Percentiles rank a stretch among this genome's conserved stretches.
These are phyloP conservation scores for Fusarium tuaranense DNA, from an alignment of 2,329 filamentous ascomycete genomes.

Conservation along the genomic window DNA sequence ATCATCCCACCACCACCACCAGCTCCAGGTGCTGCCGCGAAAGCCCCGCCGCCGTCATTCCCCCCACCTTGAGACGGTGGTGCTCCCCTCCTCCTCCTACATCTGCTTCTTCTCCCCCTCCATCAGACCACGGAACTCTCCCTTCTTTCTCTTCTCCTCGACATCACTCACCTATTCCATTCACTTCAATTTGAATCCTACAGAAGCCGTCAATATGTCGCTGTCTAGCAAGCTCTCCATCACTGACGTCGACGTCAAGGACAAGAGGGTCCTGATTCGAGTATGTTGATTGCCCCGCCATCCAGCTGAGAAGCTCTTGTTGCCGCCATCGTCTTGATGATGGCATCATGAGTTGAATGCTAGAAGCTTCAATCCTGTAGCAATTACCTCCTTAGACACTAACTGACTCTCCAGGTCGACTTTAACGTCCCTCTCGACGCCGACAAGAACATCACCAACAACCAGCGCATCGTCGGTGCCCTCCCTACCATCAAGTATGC, in stretches of 20 bases:
- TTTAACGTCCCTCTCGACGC: constrained; percentile 98
- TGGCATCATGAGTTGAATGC: neutral
- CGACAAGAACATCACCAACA: constrained; percentile 96
- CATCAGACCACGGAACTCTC: constrained; percentile 29
- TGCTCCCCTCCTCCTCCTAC: constrained; percentile 30
- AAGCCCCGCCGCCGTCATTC: constrained; percentile 40
- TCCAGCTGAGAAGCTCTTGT: constrained; percentile 22
- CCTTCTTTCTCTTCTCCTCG: constrained; percentile 35
- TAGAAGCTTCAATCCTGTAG: constrained; percentile 7
- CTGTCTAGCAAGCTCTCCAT: constrained; percentile 98
- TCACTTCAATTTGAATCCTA: constrained; percentile 18
- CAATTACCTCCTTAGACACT: constrained; percentile 11
- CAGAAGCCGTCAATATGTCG: constrained; percentile 76
- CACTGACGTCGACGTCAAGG: constrained; percentile 95
- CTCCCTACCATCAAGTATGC: constrained; percentile 96
- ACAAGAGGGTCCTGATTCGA: constrained; percentile 97
- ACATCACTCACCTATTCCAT: constrained; percentile 36
- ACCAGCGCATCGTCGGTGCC: constrained; percentile 96
- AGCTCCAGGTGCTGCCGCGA: constrained; percentile 30
- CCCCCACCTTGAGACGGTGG: constrained; percentile 27
- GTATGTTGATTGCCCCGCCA: constrained; percentile 68
- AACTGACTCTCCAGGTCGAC: constrained; percentile 77
- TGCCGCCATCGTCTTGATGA: constrained; percentile 9
- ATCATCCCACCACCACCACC: constrained; percentile 41
- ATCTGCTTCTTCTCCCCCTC: constrained; percentile 26